Percentiles rank a stretch among this genome's conserved stretches.
Evolutionary conservation across 176 grass and related monocot species (phyloP).

Genomic region (Eleusine indica): DNA sequence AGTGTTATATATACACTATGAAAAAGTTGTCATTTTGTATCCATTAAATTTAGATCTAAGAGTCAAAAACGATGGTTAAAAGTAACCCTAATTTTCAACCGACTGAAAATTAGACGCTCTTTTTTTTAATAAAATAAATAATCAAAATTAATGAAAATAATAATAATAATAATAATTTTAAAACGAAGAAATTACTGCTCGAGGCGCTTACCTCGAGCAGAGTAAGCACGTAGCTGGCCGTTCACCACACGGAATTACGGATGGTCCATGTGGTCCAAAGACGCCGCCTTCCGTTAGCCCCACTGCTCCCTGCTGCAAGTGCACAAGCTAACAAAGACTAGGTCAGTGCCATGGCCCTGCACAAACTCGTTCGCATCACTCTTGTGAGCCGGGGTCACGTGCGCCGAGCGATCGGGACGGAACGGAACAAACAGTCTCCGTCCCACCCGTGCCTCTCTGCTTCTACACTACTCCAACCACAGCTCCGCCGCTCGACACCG

Average conservation of each 20-base stretch:
- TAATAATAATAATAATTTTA: too few relatives aligned
- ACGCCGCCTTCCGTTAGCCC: background rate
- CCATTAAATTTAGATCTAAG: too few relatives aligned
- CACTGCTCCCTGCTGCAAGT: background rate
- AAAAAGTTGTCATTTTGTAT: too few relatives aligned
- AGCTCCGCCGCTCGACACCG: background rate
- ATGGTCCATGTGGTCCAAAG: conserved; percentile 10
- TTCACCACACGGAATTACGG: background rate
- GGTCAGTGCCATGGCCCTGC: background rate
- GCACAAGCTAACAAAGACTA: conserved; percentile 3
- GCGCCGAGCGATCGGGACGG: background rate
- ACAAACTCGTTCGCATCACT: background rate
- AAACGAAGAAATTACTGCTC: too few relatives aligned
- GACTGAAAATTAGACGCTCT: too few relatives aligned
- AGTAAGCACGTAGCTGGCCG: too few relatives aligned
- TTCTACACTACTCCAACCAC: background rate
- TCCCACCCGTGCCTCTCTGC: conserved; percentile 8
- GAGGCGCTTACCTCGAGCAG: too few relatives aligned
- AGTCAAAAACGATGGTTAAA: too few relatives aligned
- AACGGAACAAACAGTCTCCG: conserved; percentile 21
- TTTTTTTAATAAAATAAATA: too few relatives aligned
- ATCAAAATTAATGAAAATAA: too few relatives aligned
- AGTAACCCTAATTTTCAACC: too few relatives aligned
- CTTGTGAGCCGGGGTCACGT: background rate
- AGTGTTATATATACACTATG: too few relatives aligned